Conservation (phyloP, 176 grass and related monocot species). For the Chloris gayana region DNA sequence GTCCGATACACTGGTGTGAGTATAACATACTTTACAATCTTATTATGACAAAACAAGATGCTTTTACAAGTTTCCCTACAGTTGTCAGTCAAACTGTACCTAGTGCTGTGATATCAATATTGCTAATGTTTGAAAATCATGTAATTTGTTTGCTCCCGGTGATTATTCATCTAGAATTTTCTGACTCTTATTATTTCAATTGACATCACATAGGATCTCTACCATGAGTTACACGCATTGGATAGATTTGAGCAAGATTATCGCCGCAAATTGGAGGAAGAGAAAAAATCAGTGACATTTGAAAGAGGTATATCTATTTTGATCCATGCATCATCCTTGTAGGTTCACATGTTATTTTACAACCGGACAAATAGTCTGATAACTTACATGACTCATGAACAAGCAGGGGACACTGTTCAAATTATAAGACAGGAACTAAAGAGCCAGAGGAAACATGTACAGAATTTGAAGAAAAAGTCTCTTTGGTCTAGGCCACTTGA, state of each 20-base stretch:
- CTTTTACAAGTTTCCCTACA: constrained; percentile 5
- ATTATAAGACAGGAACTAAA: constrained; percentile 78
- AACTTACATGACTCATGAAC: constrained; percentile 20
- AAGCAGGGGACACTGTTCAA: constrained; percentile 66
- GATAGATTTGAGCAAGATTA: constrained; percentile 82
- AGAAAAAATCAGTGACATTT: constrained; percentile 57
- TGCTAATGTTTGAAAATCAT: constrained; percentile 24
- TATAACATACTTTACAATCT: constrained; percentile 9
- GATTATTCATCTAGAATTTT: constrained; percentile 2
- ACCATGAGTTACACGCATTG: constrained; percentile 65
- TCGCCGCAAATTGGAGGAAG: constrained; percentile 62
- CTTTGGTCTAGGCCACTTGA: constrained; percentile 70
- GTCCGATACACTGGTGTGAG: constrained; percentile 69
- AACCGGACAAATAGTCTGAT: neutral
- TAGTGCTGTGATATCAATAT: too few relatives aligned
- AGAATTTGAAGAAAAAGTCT: constrained; percentile 78
- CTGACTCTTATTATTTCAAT: constrained; percentile 28
- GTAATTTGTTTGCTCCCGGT: neutral
- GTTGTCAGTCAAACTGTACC: neutral
- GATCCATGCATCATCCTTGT: neutral
- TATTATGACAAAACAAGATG: neutral
- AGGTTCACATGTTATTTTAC: constrained; percentile 20
- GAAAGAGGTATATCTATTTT: constrained; percentile 59
- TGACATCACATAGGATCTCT: constrained; percentile 53
- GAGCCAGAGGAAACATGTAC: constrained; percentile 69